These are phyloP conservation scores for Dacryopinax spathularia DNA, from an alignment of 768 basidiomycete species.

Conservation along the genomic window DNA sequence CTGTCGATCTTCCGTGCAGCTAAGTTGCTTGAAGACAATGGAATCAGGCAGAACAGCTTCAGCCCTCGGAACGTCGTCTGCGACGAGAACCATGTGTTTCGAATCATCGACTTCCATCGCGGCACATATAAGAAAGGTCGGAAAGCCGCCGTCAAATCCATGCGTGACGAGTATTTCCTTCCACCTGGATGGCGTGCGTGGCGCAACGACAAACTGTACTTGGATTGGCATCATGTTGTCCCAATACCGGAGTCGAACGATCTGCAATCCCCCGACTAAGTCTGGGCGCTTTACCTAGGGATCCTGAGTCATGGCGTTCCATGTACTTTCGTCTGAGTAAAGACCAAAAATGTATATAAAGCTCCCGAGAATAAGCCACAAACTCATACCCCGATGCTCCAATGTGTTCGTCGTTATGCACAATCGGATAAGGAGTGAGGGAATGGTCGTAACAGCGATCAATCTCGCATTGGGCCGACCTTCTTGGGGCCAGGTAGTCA, in stretches of 20 bases:
- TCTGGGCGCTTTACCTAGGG: no score
- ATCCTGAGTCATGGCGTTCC: no score
- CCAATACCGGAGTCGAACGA: background rate
- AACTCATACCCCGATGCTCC: no score
- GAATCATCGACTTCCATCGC: background rate
- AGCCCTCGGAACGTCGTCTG: background rate
- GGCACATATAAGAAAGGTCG: background rate
- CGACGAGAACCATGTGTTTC: background rate
- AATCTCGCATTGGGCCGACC: no score
- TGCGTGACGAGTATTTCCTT: background rate
- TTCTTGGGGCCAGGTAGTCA: no score
- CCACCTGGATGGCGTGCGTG: background rate
- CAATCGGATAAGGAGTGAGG: no score
- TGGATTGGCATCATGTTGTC: background rate
- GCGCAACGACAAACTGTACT: background rate
- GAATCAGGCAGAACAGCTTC: background rate
- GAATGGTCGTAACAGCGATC: no score
- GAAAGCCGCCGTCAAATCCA: background rate
- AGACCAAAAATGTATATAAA: no score
- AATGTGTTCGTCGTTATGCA: no score
- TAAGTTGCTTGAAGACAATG: background rate
- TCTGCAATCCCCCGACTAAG: no score
- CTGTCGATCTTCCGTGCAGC: background rate
- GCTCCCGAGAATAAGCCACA: no score
- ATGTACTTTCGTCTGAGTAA: no score